These are phyloP conservation scores for Phytophthora hibernalis DNA, from an alignment of 352 stramenopile species.

Conservation along the genomic window DNA sequence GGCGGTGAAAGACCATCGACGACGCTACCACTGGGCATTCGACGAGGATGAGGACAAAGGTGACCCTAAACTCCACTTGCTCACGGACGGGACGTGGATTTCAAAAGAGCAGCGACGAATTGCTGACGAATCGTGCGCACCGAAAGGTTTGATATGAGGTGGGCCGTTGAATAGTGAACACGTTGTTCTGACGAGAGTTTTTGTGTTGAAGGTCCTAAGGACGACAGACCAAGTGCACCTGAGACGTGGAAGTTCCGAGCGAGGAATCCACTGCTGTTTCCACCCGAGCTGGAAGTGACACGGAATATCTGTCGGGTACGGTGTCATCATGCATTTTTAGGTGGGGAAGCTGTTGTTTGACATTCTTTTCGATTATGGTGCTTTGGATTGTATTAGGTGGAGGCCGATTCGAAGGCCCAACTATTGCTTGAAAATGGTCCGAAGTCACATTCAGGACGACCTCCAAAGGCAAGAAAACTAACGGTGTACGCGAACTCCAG, in stretches of 20 bases:
- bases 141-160: constrained; percentile 51
- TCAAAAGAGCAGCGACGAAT: constrained; percentile 65
- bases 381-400: constrained; percentile 32
- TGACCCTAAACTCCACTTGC: constrained; percentile 74
- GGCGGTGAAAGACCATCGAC: constrained; percentile 66
- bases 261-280: constrained; percentile 81
- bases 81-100: constrained; percentile 78
- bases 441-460: constrained; percentile 31
- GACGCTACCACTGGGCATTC: constrained; percentile 83
- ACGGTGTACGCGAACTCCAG: constrained; percentile 83
- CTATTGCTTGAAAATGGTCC: constrained; percentile 58
- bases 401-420: constrained; percentile 11
- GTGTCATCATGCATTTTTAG: too few species aligned
- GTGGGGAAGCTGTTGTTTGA: too few species aligned
- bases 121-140: constrained; percentile 62
- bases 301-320: constrained; percentile 75
- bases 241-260: constrained; percentile 81
- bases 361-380: not conserved
- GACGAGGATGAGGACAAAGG: constrained; percentile 57
- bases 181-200: constrained; percentile 11
- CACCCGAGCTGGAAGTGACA: constrained; percentile 64
- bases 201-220: constrained; percentile 45
- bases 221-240: constrained; percentile 68
- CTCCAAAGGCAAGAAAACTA: constrained; percentile 43
- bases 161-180: not conserved